phyloP scores from a whole-genome alignment of 1,284 basidiomycete genomes.

The Mycosarcoma mackinlayi region DNA sequence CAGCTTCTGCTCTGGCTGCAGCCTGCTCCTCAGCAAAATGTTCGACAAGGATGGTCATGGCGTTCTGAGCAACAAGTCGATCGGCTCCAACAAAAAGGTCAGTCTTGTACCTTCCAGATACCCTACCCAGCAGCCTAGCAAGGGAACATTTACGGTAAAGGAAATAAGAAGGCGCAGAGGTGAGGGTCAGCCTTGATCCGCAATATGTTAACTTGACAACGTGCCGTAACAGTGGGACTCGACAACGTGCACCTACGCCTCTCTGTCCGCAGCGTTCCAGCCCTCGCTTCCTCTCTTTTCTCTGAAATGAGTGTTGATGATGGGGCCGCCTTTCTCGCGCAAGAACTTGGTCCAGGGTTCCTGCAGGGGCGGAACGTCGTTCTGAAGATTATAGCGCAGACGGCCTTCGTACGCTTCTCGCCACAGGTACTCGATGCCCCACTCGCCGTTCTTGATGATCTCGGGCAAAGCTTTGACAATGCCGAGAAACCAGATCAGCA shows the following conservation, averaged over 20 bases:
- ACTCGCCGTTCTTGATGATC: neutral
- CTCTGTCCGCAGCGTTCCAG: neutral
- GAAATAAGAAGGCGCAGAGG: too few relatives aligned
- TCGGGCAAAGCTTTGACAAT: neutral
- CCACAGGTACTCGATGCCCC: slow-evolving; percentile 2
- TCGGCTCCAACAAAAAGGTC: too few relatives aligned
- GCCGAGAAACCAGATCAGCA: neutral
- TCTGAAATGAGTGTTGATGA: neutral
- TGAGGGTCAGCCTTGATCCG: too few relatives aligned
- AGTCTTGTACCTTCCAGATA: too few relatives aligned
- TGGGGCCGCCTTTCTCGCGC: neutral
- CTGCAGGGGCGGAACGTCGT: neutral
- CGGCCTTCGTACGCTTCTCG: neutral
- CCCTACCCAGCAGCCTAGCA: too few relatives aligned
- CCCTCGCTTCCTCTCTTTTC: neutral
- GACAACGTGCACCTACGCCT: neutral
- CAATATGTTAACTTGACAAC: too few relatives aligned
- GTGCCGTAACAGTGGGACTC: too few relatives aligned
- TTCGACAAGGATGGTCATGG: too few relatives aligned
- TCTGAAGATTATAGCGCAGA: neutral
- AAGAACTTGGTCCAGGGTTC: slow-evolving; percentile 1
- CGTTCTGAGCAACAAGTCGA: too few relatives aligned
- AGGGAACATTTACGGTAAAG: too few relatives aligned
- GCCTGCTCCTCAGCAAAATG: too few relatives aligned
- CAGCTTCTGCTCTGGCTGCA: too few relatives aligned